phyloP scores from a whole-genome alignment of 139 green algal genomes.

The Auxenochlorella pyrenoidosa region DNA sequence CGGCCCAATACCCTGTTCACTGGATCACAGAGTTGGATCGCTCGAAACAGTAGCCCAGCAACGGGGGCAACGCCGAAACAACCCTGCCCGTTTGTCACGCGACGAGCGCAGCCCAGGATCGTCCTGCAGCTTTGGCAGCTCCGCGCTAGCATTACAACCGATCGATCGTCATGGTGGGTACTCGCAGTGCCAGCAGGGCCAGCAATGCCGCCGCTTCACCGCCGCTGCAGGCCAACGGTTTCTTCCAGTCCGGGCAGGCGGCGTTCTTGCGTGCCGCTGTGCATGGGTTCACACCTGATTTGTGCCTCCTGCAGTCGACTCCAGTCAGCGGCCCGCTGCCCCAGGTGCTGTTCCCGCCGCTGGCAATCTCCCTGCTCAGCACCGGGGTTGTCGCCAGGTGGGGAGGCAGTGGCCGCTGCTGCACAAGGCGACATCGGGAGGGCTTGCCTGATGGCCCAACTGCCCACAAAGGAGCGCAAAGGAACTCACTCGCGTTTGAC shows the following conservation, averaged over 20 bases:
- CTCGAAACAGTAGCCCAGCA: background rate
- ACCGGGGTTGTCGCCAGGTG: background rate
- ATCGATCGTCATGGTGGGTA: background rate
- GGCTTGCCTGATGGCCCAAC: no score
- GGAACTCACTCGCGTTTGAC: no score
- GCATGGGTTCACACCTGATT: background rate
- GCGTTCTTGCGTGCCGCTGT: no score
- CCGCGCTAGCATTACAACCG: background rate
- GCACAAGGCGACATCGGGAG: background rate
- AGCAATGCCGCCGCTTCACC: background rate
- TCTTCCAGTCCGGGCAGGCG: background rate
- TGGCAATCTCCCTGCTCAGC: background rate
- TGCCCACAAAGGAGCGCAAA: no score
- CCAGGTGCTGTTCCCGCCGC: background rate
- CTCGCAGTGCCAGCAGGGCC: background rate
- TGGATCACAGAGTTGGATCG: background rate
- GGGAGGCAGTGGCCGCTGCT: background rate
- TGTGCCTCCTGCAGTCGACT: background rate
- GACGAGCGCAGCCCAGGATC: background rate
- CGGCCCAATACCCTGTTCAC: background rate
- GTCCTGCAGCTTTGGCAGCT: background rate
- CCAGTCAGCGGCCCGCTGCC: background rate
- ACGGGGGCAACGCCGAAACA: background rate
- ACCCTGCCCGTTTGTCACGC: background rate
- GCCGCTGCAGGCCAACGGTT: no score